Percentiles rank a stretch among this genome's conserved stretches.
These are phyloP conservation scores for Gastrolobium bilobum DNA, from an alignment of 306 rosid species.

Conservation along the genomic window DNA sequence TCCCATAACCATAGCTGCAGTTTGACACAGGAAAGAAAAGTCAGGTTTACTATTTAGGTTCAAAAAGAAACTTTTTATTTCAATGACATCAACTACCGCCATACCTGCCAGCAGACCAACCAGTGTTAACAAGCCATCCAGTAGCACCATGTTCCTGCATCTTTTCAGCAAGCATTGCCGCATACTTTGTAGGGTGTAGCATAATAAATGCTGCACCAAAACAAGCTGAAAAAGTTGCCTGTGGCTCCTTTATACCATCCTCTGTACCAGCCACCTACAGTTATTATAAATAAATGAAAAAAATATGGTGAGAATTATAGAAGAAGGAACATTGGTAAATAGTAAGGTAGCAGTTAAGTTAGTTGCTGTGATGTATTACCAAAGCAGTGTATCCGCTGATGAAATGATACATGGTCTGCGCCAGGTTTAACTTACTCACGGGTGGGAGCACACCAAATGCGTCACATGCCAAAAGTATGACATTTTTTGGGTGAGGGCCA, in stretches of 20 bases:
- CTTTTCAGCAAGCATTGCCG: conserved; percentile 94
- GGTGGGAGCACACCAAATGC: conserved; percentile 98
- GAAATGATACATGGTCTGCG: conserved; percentile 97
- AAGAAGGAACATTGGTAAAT: neutral
- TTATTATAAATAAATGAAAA: neutral
- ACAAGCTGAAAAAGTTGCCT: conserved; percentile 96
- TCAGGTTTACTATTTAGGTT: neutral
- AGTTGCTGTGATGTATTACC: conserved; percentile 59
- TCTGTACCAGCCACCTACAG: conserved; percentile 91
- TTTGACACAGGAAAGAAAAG: conserved; percentile 2
- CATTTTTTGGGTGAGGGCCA: conserved; percentile 91
- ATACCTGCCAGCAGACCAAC: conserved; percentile 95
- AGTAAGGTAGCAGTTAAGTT: neutral
- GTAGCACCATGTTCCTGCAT: conserved; percentile 90
- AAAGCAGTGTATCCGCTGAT: conserved; percentile 95
- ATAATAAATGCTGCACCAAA: conserved; percentile 95
- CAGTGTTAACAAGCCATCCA: conserved; percentile 98
- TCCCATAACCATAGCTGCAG: conserved; percentile 81
- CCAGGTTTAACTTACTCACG: conserved; percentile 83
- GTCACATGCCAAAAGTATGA: conserved; percentile 90
- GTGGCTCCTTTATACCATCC: conserved; percentile 94
- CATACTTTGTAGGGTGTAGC: conserved; percentile 92
- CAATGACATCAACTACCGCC: neutral
- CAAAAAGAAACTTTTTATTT: neutral
- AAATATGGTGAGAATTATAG: neutral